These are phyloP conservation scores for Prunus armeniaca DNA, from an alignment of 306 rosid species.

Conservation along the genomic window DNA sequence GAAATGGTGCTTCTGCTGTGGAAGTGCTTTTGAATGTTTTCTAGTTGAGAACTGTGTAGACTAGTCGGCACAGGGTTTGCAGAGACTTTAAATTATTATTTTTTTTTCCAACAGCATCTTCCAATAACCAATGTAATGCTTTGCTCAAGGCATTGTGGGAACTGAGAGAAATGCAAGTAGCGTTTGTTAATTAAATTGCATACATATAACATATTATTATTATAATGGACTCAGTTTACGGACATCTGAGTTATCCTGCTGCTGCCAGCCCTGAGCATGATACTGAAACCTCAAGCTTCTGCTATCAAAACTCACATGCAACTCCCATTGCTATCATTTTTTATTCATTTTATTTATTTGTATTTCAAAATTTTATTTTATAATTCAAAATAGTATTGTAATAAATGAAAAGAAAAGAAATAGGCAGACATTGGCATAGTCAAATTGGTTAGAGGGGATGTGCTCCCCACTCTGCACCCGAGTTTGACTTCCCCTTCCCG, in stretches of 20 bases:
- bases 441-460: too few relatives aligned
- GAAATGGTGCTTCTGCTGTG: not conserved
- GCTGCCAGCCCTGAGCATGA: not conserved
- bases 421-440: too few relatives aligned
- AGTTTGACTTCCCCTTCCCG: rapidly evolving
- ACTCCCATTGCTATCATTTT: not conserved
- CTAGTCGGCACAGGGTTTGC: not conserved
- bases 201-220: too few relatives aligned
- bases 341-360: not conserved
- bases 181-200: not conserved
- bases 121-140: not conserved
- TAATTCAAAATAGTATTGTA: not conserved
- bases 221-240: not conserved
- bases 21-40: too few relatives aligned
- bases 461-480: too few relatives aligned
- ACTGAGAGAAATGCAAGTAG: not conserved
- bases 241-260: not conserved
- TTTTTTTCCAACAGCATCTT: not conserved
- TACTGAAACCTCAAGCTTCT: slow-evolving; percentile 2
- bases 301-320: slow-evolving; percentile 12
- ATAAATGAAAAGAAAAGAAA: not conserved
- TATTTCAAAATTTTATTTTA: not conserved
- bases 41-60: not conserved
- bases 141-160: not conserved
- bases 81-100: not conserved